These are phyloP conservation scores for Austroboletus niveus DNA, from an alignment of 1,284 basidiomycete species.

Conservation along the genomic window DNA sequence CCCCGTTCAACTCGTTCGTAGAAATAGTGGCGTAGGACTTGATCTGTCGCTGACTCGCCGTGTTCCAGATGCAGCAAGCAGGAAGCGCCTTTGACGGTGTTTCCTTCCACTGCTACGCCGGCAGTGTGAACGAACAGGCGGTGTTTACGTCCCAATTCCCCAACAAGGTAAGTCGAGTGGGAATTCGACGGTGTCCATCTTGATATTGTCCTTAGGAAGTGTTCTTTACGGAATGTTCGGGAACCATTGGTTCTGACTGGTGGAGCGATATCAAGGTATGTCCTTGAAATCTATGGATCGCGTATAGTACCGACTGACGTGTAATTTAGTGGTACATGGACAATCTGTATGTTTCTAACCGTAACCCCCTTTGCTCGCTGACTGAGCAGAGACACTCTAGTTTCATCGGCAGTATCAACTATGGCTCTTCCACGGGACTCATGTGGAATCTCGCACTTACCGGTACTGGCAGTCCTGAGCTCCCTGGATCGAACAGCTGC, in stretches of 20 bases:
- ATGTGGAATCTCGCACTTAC: conserved; percentile 77
- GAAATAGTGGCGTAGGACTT: neutral
- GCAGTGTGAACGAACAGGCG: conserved; percentile 40
- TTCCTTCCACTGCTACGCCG: conserved; percentile 51
- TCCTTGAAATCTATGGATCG: neutral
- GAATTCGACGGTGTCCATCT: neutral
- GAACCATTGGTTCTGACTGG: conserved; percentile 63
- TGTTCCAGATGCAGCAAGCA: conserved; percentile 46
- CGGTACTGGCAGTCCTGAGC: conserved; percentile 56
- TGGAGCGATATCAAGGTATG: conserved; percentile 74
- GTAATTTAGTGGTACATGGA: conserved; percentile 66
- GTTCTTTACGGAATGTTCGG: conserved; percentile 53
- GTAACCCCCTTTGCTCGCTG: neutral
- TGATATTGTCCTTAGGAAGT: conserved; percentile 33
- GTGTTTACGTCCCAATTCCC: conserved; percentile 46
- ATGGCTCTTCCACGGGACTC: conserved; percentile 51
- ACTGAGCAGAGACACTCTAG: conserved; percentile 16
- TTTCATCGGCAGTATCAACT: conserved; percentile 44
- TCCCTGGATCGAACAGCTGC: conserved; percentile 65
- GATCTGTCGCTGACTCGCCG: neutral
- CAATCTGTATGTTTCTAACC: conserved; percentile 50
- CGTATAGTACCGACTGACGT: conserved; percentile 4
- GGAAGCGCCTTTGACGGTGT: conserved; percentile 45
- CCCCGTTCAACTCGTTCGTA: conserved; percentile 46
- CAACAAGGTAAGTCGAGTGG: conserved; percentile 30